Evolutionary conservation across 2,329 filamentous ascomycete genomes (phyloP).

Genomic region (Apiospora sp.): DNA sequence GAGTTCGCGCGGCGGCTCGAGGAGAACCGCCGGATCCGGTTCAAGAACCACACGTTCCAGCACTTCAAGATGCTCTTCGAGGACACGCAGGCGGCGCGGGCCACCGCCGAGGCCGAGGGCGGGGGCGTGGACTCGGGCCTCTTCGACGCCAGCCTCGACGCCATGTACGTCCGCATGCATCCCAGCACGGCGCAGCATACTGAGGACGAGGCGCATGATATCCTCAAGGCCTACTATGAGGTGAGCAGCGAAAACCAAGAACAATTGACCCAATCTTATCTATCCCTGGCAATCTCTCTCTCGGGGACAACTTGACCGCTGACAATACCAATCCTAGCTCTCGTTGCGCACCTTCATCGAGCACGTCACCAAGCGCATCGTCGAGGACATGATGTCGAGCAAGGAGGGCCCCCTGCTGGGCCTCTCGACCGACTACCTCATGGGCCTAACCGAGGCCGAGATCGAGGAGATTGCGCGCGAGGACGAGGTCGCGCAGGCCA

Average conservation of each 20-base stretch:
- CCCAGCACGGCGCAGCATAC: constrained; percentile 38
- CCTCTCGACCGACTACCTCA: constrained; percentile 35
- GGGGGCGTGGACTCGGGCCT: neutral
- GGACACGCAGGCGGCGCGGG: neutral
- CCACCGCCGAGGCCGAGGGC: neutral
- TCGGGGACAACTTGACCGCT: too few relatives aligned
- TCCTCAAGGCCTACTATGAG: constrained; percentile 48
- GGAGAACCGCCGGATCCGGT: constrained; percentile 33
- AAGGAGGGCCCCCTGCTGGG: constrained; percentile 34
- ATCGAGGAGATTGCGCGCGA: constrained; percentile 36
- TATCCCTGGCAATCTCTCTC: too few relatives aligned
- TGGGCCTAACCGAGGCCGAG: constrained; percentile 31
- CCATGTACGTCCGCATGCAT: constrained; percentile 34
- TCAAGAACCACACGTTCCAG: constrained; percentile 26
- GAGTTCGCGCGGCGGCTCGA: constrained; percentile 35
- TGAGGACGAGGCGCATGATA: constrained; percentile 45
- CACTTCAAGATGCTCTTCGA: constrained; percentile 20
- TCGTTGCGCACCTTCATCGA: constrained; percentile 40
- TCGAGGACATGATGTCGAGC: constrained; percentile 36
- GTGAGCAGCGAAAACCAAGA: too few relatives aligned
- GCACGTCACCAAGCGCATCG: constrained; percentile 35
- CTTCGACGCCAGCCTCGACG: neutral
- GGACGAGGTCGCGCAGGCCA: constrained; percentile 31
- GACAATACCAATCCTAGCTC: constrained; percentile 38
- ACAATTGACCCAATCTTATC: too few relatives aligned